Evolutionary conservation across 2,329 filamentous ascomycete genomes (phyloP), one percentile per base, ranked within the genome.

Genomic region (Trichophyton mentagrophytes): DNA sequence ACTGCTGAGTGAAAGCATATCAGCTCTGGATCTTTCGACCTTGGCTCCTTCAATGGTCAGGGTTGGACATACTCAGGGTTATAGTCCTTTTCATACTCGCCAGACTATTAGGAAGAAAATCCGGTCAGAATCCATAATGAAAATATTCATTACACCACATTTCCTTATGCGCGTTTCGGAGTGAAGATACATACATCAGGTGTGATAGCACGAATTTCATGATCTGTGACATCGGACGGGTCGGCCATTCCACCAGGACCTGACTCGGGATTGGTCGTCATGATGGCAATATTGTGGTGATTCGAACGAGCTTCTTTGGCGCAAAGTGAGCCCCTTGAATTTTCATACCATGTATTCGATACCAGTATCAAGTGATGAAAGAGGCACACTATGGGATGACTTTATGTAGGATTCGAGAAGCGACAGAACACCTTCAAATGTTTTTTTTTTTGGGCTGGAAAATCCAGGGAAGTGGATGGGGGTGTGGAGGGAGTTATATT

Each of bases 21-120:
- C 49, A 53, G 49, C 11, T 53, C 30, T 6, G n/a, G 25, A 15
- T 30, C 25, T 33, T 33, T 9, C 7, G n/a, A n/a, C 25, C 11
- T 22, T 51, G 27, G 9, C 8, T 27, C 20, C 17, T 53, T 30
- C 11, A 8, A 30, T 27, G n/a, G n/a, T 8, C 17, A 36, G 13
- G 9, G 30, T n/a, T 30, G n/a, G 38, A 57, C 55, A 57, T 57
- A 57, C 55, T 57, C 33, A 20, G 55, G 30, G 38, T 57, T 57
- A 22, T 57, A 57, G 22, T 38, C 17, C 33, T 57, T 42, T 8
- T 57, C 55, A 30, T 38, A 42, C 20, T 57, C 55, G 33, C 55
- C 17, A n/a, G 55, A 57, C 55, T 57, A 38, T 11, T 20, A 6
- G n/a, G 9, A 30, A 36, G n/a, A 20, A n/a, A 22, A 40, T 17